Evolutionary conservation across 192 early-diverging fungal genomes (phyloP).

Genomic region (Paraglomus brasilianum): DNA sequence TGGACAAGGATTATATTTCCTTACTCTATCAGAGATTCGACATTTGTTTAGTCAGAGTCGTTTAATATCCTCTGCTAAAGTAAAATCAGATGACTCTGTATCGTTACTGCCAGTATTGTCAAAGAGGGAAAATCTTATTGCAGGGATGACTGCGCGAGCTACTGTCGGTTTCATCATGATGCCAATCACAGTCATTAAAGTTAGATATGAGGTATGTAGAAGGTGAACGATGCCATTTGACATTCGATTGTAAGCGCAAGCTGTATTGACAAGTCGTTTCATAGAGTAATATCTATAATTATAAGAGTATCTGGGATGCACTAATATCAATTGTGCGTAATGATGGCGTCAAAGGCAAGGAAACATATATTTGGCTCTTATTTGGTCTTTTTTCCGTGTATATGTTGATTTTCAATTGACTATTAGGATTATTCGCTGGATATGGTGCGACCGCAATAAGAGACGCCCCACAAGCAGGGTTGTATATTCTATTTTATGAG

Average conservation of each 20-base stretch:
- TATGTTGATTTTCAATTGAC: neutral
- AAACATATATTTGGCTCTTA: neutral
- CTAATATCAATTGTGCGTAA: conserved; percentile 62
- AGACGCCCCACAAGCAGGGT: conserved; percentile 88
- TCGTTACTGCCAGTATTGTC: conserved; percentile 47
- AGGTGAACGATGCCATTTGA: neutral
- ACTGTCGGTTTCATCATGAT: conserved; percentile 85
- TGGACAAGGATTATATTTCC: conserved; percentile 74
- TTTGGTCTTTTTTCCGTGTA: neutral
- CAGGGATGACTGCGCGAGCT: conserved; percentile 68
- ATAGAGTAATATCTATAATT: conserved; percentile 82
- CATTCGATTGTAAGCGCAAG: neutral
- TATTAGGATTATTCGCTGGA: conserved; percentile 78
- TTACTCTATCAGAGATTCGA: conserved; percentile 62
- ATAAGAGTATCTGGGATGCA: conserved; percentile 68
- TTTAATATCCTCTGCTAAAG: conserved; percentile 31
- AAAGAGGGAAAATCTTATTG: conserved; percentile 64
- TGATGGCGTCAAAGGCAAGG: conserved; percentile 64
- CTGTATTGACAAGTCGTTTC: neutral
- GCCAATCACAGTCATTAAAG: conserved; percentile 93
- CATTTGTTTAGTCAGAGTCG: conserved; percentile 46
- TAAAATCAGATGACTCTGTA: conserved; percentile 10
- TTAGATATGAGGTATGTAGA: conserved; percentile 74
- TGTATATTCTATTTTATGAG: conserved; percentile 90
- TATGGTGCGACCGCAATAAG: conserved; percentile 83